phyloP scores from a whole-genome alignment of 1,284 basidiomycete species.

The Apiotrichum akiyoshidainum region DNA sequence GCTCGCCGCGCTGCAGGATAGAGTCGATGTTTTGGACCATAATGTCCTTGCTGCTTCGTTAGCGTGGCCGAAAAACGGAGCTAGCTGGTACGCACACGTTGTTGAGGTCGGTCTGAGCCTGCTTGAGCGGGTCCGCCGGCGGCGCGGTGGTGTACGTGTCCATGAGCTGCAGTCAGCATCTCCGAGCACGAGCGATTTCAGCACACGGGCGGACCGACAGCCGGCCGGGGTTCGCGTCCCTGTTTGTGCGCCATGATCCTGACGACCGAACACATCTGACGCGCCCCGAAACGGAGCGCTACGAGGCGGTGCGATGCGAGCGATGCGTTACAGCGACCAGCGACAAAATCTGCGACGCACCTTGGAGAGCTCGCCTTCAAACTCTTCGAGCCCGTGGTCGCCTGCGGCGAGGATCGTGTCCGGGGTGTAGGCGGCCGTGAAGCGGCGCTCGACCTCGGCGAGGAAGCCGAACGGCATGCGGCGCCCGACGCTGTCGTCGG shows the following conservation, averaged over 20 bases:
- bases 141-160: conserved; percentile 82
- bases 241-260: too few relatives aligned
- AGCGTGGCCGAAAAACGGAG: neutral
- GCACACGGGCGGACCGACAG: neutral
- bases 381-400: conserved; percentile 51
- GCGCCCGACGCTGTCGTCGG: conserved; percentile 82
- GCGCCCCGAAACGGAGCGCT: too few relatives aligned
- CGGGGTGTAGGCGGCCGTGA: conserved; percentile 56
- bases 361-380: conserved; percentile 50
- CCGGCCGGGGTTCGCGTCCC: too few relatives aligned
- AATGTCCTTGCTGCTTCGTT: conserved; percentile 67
- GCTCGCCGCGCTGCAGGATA: conserved; percentile 88
- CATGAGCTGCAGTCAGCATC: conserved; percentile 59
- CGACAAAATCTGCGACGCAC: conserved; percentile 43
- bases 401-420: conserved; percentile 51
- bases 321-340: too few relatives aligned
- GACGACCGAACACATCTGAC: too few relatives aligned
- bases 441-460: conserved; percentile 76
- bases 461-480: conserved; percentile 94
- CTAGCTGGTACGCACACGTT: conserved; percentile 58
- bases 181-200: neutral
- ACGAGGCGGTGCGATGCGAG: too few relatives aligned
- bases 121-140: conserved; percentile 84
- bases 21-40: conserved; percentile 93
- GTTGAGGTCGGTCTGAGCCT: conserved; percentile 84